Evolutionary conservation across 2,329 filamentous ascomycete genomes (phyloP).

Genomic region (Colletotrichum cuscutae): DNA sequence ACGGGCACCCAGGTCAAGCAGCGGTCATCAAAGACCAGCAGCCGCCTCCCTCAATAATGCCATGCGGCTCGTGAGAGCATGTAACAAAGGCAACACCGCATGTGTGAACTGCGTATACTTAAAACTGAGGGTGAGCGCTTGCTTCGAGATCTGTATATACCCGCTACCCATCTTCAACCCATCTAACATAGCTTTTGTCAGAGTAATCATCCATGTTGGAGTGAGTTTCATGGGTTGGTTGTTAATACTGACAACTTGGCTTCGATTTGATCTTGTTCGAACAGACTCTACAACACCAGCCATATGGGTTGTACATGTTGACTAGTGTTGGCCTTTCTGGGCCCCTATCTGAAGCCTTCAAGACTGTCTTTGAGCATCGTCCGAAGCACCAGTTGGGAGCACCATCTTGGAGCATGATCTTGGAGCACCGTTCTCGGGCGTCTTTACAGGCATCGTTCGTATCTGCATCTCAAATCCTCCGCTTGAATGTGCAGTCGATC

Average conservation of each 20-base stretch:
- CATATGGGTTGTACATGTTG: background rate
- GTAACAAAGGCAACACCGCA: slow-evolving; percentile 6
- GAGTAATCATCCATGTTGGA: background rate
- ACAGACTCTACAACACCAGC: background rate
- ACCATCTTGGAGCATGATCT: background rate
- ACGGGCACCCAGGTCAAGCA: background rate
- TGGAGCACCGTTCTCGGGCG: too few relatives aligned
- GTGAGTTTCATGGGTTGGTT: too few relatives aligned
- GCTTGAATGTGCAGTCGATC: background rate
- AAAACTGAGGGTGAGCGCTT: background rate
- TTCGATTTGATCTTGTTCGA: background rate
- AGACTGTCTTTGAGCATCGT: background rate
- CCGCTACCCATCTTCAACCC: background rate
- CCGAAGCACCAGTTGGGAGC: background rate
- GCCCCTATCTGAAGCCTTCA: background rate
- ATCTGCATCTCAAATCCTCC: background rate
- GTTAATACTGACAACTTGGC: background rate
- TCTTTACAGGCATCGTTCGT: too few relatives aligned
- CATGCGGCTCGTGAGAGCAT: slow-evolving; percentile 3
- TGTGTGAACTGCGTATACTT: background rate
- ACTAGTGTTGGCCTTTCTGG: background rate
- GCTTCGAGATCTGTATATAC: background rate
- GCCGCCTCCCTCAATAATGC: background rate
- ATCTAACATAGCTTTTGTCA: background rate
- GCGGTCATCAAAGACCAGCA: slow-evolving; percentile 12